Evolutionary conservation across 257 asterid species (phyloP), one percentile per base, ranked within the genome.

Genomic region (Plantago major): DNA sequence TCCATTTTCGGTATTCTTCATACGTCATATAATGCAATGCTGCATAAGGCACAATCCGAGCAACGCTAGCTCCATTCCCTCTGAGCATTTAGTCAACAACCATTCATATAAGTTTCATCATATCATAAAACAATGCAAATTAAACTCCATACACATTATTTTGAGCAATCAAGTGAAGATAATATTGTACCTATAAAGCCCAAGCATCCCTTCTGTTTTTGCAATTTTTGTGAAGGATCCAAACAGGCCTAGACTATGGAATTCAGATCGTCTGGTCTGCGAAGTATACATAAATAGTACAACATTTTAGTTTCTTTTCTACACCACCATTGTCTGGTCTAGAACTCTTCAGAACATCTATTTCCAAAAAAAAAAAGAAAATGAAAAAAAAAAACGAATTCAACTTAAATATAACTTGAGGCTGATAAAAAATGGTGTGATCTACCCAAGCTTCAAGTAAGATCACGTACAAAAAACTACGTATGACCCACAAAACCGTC

Each of bases 21-120:
- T 91, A 91, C 44, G 98, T 72, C 98, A 91, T 91, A 47, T 79
- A 91, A 69, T 89, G 97, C 75, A 92, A 43, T n/a, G 97, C 98
- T 19, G 98, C 98, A 68, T 92, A 92, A 52, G 98, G 98, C 65
- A 92, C 95, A 14, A 92, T 92, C 30, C 97, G 96, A 33, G 88
- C 95, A 54, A 89, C 85, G 46, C 98, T 92, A 43, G 98, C 98
- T 69, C 98, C 98, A 74, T 92, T 92, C 72, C 98, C 98, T 78
- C 98, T 88, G 64, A 70, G 44, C 47, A 68, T 18, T 61, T 67
- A 50, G 18, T 28, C 17, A 62, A 58, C 56, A 7, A 61, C 10
- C 10, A 50, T 26, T 64, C 28, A 7, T 19, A 51, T 43, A 54
- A 69, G 62, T 54, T 33, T 19, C 28, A 42, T 9, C 51, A 43